Conservation (phyloP, 768 basidiomycete genomes). For the Mycena vitilis region DNA sequence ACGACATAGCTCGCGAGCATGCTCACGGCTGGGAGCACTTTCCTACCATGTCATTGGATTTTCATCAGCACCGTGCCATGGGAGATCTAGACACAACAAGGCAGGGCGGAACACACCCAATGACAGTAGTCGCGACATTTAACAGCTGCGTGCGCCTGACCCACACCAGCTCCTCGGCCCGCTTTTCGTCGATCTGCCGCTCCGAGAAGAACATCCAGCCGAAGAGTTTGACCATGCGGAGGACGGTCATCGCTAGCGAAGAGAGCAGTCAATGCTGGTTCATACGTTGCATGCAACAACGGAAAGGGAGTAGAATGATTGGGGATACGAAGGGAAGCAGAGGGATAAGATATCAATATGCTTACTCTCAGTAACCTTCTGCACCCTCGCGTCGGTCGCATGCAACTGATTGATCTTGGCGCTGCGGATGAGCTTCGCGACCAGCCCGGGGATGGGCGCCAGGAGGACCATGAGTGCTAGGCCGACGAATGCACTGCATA, state of each 20-base stretch:
- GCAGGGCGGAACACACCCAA: constrained; percentile 60
- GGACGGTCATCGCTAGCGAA: constrained; percentile 46
- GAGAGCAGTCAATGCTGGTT: no score
- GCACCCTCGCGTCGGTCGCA: constrained; percentile 59
- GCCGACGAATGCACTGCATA: constrained; percentile 53
- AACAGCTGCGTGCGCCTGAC: constrained; percentile 63
- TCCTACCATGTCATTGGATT: not conserved
- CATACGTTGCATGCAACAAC: no score
- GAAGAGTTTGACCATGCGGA: constrained; percentile 70
- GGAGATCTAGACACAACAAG: no score
- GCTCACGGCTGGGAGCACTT: constrained; percentile 5
- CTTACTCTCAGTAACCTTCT: constrained; percentile 56
- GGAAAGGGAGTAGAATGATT: no score
- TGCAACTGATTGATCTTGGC: constrained; percentile 54
- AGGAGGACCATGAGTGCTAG: constrained; percentile 53
- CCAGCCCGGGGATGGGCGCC: constrained; percentile 56
- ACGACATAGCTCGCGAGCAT: constrained; percentile 22
- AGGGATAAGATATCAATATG: no score
- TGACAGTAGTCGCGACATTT: constrained; percentile 67
- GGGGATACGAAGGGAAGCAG: not conserved
- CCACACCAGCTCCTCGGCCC: constrained; percentile 69
- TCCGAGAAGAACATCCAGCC: constrained; percentile 61
- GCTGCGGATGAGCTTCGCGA: constrained; percentile 49
- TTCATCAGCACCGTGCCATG: not conserved
- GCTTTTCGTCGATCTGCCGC: constrained; percentile 61